Percentiles rank a stretch among this genome's conserved stretches.
Evolutionary conservation across 106 monocot genomes (phyloP).

Genomic region (Dactylorhiza incarnata): DNA sequence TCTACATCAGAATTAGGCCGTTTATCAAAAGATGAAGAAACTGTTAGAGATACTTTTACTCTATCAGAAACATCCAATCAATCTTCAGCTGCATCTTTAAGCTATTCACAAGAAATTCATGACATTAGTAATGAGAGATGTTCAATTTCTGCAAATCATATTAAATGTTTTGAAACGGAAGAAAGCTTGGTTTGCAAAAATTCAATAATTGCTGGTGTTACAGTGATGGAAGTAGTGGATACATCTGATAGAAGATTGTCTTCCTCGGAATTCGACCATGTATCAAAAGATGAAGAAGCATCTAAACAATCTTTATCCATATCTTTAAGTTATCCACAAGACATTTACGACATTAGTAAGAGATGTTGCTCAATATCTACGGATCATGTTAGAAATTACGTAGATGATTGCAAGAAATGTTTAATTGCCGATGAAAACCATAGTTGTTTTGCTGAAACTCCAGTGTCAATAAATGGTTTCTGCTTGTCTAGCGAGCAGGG

Average conservation of each 20-base stretch:
- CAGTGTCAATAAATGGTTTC: not conserved
- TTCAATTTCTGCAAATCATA: not conserved
- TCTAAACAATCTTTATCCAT: not conserved
- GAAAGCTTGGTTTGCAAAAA: not conserved
- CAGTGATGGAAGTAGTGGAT: not conserved
- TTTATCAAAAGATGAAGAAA: not conserved
- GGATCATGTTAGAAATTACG: not conserved
- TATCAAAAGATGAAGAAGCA: conserved; percentile 1
- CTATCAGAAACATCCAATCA: not conserved
- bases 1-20: not conserved
- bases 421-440: not conserved
- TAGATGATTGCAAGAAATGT: not conserved
- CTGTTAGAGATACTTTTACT: too few species aligned
- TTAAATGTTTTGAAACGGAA: not conserved
- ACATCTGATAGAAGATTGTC: not conserved
- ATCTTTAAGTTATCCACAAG: not conserved
- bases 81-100: not conserved
- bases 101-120: not conserved
- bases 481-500: not conserved
- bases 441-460: not conserved
- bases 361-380: not conserved
- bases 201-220: not conserved
- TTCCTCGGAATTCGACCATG: not conserved
- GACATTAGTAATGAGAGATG: not conserved
- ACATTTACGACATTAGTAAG: not conserved